These are phyloP conservation scores for Entamoeba invadens DNA, from an alignment of 208 protist genomes.

Conservation along the genomic window DNA sequence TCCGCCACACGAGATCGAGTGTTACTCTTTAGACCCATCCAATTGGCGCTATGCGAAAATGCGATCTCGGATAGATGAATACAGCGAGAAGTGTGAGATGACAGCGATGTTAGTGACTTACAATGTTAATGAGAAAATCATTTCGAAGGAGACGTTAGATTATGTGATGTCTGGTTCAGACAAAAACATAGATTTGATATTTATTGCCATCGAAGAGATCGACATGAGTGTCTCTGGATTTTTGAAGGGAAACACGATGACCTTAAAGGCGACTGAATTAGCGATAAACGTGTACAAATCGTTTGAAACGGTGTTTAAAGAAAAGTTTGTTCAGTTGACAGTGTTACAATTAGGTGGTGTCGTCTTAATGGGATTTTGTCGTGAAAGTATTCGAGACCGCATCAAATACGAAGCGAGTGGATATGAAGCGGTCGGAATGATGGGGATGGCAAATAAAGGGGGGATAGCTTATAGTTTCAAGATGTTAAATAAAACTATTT, in stretches of 20 bases:
- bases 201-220: neutral
- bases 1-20: too few relatives aligned
- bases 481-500: conserved; percentile 52
- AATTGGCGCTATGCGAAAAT: neutral
- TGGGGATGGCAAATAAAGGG: conserved; percentile 66
- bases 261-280: neutral
- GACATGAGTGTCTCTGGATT: neutral
- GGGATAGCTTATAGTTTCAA: conserved; percentile 55
- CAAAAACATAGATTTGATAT: neutral
- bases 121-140: neutral
- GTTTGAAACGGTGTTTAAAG: neutral
- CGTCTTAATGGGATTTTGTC: neutral
- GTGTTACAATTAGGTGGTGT: neutral
- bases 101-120: neutral
- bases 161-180: neutral
- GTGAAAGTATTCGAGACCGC: neutral
- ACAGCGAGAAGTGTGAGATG: neutral
- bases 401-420: neutral
- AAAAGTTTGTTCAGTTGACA: neutral
- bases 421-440: conserved; percentile 28
- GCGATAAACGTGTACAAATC: neutral
- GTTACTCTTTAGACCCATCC: neutral
- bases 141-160: neutral
- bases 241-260: neutral
- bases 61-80: neutral